A percentile compares a stretch with the other conserved stretches of the same genome.
Evolutionary conservation across 1,139 yeast species (phyloP).

Genomic region (Yamadazyma siamensis): DNA sequence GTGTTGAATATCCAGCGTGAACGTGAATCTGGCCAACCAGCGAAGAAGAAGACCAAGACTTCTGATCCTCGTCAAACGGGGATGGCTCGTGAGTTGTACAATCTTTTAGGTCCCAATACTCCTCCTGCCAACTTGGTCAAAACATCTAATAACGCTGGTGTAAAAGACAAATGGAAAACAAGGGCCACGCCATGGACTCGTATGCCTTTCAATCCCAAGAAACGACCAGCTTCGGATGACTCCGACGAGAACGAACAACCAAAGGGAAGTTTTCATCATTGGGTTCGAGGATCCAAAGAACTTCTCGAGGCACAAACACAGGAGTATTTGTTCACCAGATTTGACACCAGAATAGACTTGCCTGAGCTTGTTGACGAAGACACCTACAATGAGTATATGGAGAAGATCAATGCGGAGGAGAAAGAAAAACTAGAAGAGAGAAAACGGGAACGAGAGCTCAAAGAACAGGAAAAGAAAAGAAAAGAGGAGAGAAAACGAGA

Average conservation of each 20-base stretch:
- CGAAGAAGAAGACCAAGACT: constrained; percentile 37
- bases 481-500: too few relatives aligned
- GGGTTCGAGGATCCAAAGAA: constrained; percentile 79
- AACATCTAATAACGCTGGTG: constrained; percentile 42
- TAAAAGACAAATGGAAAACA: constrained; percentile 64
- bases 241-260: constrained; percentile 27
- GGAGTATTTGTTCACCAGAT: constrained; percentile 73
- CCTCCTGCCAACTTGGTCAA: constrained; percentile 73
- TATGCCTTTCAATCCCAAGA: constrained; percentile 54
- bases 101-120: constrained; percentile 84
- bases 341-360: constrained; percentile 63
- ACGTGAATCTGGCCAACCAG: constrained; percentile 30
- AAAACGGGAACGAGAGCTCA: constrained; percentile 12
- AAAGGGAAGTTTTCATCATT: constrained; percentile 52
- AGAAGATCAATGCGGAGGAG: constrained; percentile 29
- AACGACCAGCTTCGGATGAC: constrained; percentile 21
- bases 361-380: constrained; percentile 66
- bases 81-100: constrained; percentile 86
- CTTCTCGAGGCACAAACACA: constrained; percentile 34
- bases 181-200: constrained; percentile 83
- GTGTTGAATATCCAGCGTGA: constrained; percentile 65
- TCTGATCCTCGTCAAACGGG: constrained; percentile 53
- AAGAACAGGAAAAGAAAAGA: constrained; percentile 6
- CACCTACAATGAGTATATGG: constrained; percentile 55
- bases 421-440: constrained; percentile 15